These are phyloP conservation scores for Epichloe sp. DNA, from an alignment of 2,329 filamentous ascomycete genomes.

Conservation along the genomic window DNA sequence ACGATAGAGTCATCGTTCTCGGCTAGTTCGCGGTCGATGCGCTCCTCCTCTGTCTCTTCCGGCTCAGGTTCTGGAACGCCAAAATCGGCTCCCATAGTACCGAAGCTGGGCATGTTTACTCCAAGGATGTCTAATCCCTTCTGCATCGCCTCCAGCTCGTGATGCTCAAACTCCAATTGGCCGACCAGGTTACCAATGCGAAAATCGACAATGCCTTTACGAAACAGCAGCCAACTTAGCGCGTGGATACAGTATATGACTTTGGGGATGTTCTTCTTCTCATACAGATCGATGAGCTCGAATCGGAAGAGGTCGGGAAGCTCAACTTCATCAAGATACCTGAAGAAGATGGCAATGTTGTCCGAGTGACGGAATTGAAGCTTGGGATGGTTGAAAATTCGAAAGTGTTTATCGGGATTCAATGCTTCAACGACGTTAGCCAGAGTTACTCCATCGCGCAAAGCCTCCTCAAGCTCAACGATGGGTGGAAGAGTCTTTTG, in stretches of 20 bases:
- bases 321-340: constrained; percentile 81
- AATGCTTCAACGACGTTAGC: constrained; percentile 89
- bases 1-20: constrained; percentile 61
- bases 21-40: constrained; percentile 66
- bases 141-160: constrained; percentile 93
- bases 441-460: constrained; percentile 85
- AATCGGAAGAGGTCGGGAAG: constrained; percentile 93
- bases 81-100: constrained; percentile 93
- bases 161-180: constrained; percentile 92
- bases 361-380: constrained; percentile 93
- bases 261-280: constrained; percentile 99
- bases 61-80: constrained; percentile 65
- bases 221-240: constrained; percentile 90
- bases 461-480: constrained; percentile 81
- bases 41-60: constrained; percentile 81
- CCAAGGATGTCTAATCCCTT: constrained; percentile 94
- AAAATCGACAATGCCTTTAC: constrained; percentile 89
- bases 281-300: constrained; percentile 92
- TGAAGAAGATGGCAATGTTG: constrained; percentile 94
- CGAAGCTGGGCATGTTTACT: constrained; percentile 92
- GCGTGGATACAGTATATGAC: constrained; percentile 99
- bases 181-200: constrained; percentile 93
- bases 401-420: constrained; percentile 59
- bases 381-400: constrained; percentile 75
- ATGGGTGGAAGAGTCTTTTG: constrained; percentile 79